Evolutionary conservation across 805 yeast genomes (phyloP), one percentile per base, ranked within the genome.

Genomic region (Maudiozyma barnettii): DNA sequence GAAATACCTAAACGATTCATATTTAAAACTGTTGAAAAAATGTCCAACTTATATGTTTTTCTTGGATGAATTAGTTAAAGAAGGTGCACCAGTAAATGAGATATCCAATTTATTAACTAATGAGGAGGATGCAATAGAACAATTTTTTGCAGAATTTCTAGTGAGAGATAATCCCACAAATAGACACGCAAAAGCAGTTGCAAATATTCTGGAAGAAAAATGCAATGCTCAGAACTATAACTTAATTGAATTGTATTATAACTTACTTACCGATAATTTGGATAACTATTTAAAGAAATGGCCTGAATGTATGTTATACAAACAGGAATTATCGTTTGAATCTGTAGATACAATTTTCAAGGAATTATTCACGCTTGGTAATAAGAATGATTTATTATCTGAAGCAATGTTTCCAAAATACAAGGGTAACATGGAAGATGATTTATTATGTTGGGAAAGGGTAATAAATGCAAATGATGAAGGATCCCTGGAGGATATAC

Each of bases 41-140:
- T 64, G 68, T 45, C 66, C 66, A 5, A 62, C 68, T 0, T 64
- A 59, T 43, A 62, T 63, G 66, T 57, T 57, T 41, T 64, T 61
- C 46, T 50, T 64, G n/a, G 66, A 63, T 41, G 60, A 60, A 3
- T 48, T 64, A 35, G 50, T 61, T 10, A 54, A 55, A 37, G 57
- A 57, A 33, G 51, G 53, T 19, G 64, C 61, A 4, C 45, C 66
- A 6, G 46, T 54, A 6, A 54, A 56, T 13, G 66, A 64, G 26
- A 55, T 64, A 14, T 44, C 54, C 10, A 46, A 54, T 19, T 43
- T 64, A 41, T 44, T 64, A 20, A 53, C 52, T 16, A 62, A 62
- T 45, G 47, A 48, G 43, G 51, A 63, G 43, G 44, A 51, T 8
- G 47, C 58, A 7, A 46, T 64, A 20, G 63, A 60, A 30, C 59